Conservation (phyloP, 495 filamentous ascomycete species). For the Tuber melanosporum region DNA sequence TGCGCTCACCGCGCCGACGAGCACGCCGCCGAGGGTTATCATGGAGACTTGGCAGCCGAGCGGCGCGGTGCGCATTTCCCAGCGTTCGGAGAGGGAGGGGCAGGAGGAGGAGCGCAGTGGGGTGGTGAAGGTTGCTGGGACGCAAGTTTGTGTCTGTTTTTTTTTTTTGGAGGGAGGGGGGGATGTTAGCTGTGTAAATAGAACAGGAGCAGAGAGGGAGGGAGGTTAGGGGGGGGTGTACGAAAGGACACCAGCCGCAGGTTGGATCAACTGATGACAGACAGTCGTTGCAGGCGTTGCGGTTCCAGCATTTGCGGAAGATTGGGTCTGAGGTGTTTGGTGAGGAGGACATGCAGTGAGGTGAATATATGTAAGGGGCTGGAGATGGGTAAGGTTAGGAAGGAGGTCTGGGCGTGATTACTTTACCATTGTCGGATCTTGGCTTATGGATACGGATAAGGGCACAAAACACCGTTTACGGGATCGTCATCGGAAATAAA, state of each 20-base stretch:
- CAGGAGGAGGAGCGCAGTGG: conserved; percentile 48
- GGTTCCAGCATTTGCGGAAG: conserved; percentile 1
- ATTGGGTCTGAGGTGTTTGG: not conserved
- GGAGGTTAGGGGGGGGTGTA: not conserved
- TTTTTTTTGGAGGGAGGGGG: not conserved
- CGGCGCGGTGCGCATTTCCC: conserved; percentile 49
- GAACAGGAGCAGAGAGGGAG: not conserved
- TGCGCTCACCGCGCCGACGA: not conserved
- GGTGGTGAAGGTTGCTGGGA: conserved; percentile 49
- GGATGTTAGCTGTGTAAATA: not conserved
- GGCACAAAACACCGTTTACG: not conserved
- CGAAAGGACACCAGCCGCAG: not conserved
- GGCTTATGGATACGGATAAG: not conserved
- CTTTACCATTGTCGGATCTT: not conserved
- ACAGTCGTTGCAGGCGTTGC: conserved; percentile 2
- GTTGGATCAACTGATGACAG: not conserved
- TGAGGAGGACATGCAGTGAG: not conserved
- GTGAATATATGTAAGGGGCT: not conserved
- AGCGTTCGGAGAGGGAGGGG: conserved; percentile 49
- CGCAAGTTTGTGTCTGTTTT: conserved; percentile 50
- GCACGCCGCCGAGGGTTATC: conserved; percentile 47
- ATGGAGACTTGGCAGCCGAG: conserved; percentile 52
- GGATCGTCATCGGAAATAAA: not conserved
- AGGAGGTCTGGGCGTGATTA: conserved; percentile 1
- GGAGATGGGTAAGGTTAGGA: not conserved